Evolutionary conservation across 1,139 yeast genomes (phyloP), one percentile per base, ranked within the genome.

Genomic region (Waltiozyma sp.): DNA sequence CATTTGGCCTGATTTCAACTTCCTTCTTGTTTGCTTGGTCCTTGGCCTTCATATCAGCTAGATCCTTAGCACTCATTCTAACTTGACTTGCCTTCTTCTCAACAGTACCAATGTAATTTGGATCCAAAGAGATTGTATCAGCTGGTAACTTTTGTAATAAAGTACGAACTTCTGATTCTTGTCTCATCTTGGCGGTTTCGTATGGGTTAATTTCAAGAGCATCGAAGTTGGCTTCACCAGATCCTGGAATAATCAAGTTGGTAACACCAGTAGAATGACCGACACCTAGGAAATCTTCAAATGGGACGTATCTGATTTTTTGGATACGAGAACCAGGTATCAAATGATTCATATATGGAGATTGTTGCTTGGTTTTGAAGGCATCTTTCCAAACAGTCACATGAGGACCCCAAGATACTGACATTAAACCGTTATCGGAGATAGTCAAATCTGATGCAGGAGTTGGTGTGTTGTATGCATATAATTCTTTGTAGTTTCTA

Each of bases 181-280:
- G 95, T 69, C 98, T 81, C 64, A 89, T 96, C 61, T 86, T 83
- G 40, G 88, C 80, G 19, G 93, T 76, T 64, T 87, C 95, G 66
- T 73, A 93, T 49, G 98, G 98, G 63, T 93, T 93, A 56, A 81
- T 65, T 64, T 93, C 98, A 58, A 88, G 67, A 2, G 98, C 89
- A 68, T 93, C 99, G 60, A 76, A 89, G 65, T 93, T 93, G 48
- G 98, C 96, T 66, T 93, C 98, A 69, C 98, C 99, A 41, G 97
- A 70, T 36, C 99, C 99, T 35, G 99, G 98, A 45, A 91, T 74
- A 51, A 93, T 83, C 45, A 93, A 57, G 19, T 93, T 82, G 23
- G 82, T 76, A 43, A 88, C 72, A 21, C 97, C 96, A 14, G 68
- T 64, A 41, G 75, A 72, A 59, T 88, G 95, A 2, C 97, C 97